These are phyloP conservation scores for Lasiosphaeria ovina DNA, from an alignment of 495 filamentous ascomycete genomes.

Conservation along the genomic window DNA sequence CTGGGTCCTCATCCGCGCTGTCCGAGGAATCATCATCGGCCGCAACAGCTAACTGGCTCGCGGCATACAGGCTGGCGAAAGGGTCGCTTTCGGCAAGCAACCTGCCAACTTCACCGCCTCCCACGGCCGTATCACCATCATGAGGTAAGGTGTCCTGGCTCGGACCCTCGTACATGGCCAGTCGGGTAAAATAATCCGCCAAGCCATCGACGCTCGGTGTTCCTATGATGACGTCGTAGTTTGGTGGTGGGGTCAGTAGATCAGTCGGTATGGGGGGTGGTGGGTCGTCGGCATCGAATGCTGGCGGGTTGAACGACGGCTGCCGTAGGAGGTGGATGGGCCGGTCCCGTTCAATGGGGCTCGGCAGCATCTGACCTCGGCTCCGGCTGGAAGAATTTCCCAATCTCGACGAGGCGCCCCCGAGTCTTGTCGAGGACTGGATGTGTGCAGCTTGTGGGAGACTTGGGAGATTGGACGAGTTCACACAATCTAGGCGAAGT, in stretches of 20 bases:
- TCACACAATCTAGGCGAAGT: conserved; percentile 24
- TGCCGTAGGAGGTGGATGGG: conserved; percentile 89
- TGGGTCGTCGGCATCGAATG: conserved; percentile 85
- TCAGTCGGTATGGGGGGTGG: conserved; percentile 53
- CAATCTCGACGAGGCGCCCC: conserved; percentile 12
- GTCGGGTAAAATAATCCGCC: conserved; percentile 82
- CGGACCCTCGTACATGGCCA: conserved; percentile 44
- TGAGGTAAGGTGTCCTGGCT: conserved; percentile 18
- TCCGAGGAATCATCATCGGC: conserved; percentile 37
- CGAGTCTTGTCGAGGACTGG: conserved; percentile 12
- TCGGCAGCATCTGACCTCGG: conserved; percentile 7
- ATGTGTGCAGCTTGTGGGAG: conserved; percentile 33
- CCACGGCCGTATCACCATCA: neutral
- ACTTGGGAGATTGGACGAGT: conserved; percentile 17
- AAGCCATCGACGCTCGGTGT: conserved; percentile 75
- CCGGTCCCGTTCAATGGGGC: conserved; percentile 37
- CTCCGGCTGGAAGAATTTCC: conserved; percentile 20
- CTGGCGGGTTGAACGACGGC: conserved; percentile 86
- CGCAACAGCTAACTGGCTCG: conserved; percentile 4
- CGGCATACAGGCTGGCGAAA: neutral
- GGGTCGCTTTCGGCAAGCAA: conserved; percentile 3
- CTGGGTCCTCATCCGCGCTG: conserved; percentile 35
- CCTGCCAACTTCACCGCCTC: conserved; percentile 5
- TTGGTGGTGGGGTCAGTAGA: conserved; percentile 79
- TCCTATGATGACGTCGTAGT: conserved; percentile 82